Evolutionary conservation across 2,329 filamentous ascomycete species (phyloP).

Genomic region (Diaporthe amygdali): DNA sequence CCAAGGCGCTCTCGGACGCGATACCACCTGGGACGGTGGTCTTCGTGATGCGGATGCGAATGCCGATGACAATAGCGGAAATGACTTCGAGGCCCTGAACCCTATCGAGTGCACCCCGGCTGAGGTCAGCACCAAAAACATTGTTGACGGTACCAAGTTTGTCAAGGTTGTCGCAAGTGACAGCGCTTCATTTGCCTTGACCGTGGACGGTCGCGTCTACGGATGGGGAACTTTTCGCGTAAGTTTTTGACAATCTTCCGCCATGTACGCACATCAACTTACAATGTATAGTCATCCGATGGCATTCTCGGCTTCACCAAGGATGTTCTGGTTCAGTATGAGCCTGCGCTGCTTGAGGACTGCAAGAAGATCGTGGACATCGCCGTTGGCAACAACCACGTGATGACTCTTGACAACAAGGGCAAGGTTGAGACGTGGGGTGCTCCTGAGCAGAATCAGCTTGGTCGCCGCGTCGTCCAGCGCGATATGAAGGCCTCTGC

Average conservation of each 20-base stretch:
- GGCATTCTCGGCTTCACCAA: constrained; percentile 49
- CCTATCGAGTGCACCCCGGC: constrained; percentile 66
- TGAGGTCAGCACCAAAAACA: constrained; percentile 54
- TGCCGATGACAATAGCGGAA: constrained; percentile 42
- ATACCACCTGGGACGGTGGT: constrained; percentile 69
- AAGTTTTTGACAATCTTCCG: constrained; percentile 18
- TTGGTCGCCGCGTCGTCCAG: constrained; percentile 66
- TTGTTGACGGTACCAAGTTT: constrained; percentile 37
- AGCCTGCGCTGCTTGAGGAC: constrained; percentile 61
- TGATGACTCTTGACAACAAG: constrained; percentile 69
- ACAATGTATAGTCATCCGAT: constrained; percentile 44
- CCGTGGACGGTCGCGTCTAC: constrained; percentile 76
- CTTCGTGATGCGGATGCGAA: constrained; percentile 60
- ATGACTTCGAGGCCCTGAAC: constrained; percentile 57
- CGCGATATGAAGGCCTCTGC: constrained; percentile 48
- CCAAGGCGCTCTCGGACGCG: constrained; percentile 78
- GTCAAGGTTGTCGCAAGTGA: constrained; percentile 75
- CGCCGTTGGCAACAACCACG: constrained; percentile 72
- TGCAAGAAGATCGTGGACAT: constrained; percentile 71
- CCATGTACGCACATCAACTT: background rate
- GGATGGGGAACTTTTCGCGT: constrained; percentile 84
- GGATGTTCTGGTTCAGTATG: constrained; percentile 45
- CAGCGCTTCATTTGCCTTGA: constrained; percentile 77
- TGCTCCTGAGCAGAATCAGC: constrained; percentile 70
- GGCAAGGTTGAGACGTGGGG: constrained; percentile 75